Evolutionary conservation across 768 basidiomycete genomes (phyloP).

Genomic region (Naganishia vishniacii): DNA sequence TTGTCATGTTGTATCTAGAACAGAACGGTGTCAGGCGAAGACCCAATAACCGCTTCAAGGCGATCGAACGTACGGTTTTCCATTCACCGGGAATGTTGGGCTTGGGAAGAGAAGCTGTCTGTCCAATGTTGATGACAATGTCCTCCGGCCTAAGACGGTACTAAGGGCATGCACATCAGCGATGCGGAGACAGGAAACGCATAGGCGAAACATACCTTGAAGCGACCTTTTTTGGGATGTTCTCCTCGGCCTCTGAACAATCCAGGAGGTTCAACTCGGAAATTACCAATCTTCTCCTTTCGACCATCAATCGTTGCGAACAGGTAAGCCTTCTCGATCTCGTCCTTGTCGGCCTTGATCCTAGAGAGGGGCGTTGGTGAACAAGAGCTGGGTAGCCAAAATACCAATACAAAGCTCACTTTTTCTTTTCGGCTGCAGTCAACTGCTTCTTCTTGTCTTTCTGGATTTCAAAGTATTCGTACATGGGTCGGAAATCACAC

Average conservation of each 20-base stretch:
- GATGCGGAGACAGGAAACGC: not conserved
- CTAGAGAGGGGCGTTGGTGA: constrained; percentile 4
- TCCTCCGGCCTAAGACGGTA: constrained; percentile 86
- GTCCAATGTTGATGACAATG: constrained; percentile 89
- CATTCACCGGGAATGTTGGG: constrained; percentile 89
- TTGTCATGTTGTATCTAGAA: constrained; percentile 63
- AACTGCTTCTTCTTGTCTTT: constrained; percentile 88
- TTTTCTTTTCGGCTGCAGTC: constrained; percentile 82
- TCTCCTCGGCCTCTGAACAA: constrained; percentile 95
- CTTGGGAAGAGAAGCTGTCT: constrained; percentile 65
- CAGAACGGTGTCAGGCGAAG: not conserved
- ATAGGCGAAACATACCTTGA: not conserved
- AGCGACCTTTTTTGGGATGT: constrained; percentile 84
- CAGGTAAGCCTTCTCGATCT: constrained; percentile 74
- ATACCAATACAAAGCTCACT: constrained; percentile 37
- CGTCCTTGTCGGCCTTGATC: constrained; percentile 76
- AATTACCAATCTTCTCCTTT: constrained; percentile 97
- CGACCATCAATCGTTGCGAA: constrained; percentile 87
- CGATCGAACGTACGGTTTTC: constrained; percentile 43
- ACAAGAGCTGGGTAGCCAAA: not conserved
- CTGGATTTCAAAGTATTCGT: constrained; percentile 82
- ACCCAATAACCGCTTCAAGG: not conserved
- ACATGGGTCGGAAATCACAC: constrained; percentile 95
- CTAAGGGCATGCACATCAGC: constrained; percentile 64
- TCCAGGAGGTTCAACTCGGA: constrained; percentile 97